Evolutionary conservation across 1,284 basidiomycete genomes (phyloP).

Genomic region (Pseudozyma thailandica): DNA sequence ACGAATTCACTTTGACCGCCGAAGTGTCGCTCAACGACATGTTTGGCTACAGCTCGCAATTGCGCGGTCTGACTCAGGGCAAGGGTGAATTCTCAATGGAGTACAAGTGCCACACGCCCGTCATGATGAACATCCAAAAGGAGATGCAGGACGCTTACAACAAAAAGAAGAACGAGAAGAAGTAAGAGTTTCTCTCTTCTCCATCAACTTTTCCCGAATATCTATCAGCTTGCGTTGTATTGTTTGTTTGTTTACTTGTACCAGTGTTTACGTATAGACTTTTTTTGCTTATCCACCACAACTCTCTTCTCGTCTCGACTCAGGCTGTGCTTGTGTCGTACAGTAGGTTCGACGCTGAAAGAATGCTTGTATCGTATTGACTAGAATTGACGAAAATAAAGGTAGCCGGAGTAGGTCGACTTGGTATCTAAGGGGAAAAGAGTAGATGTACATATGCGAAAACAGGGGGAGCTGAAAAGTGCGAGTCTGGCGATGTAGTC

Average conservation of each 20-base stretch:
- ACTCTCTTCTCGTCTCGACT: slow-evolving; percentile 4
- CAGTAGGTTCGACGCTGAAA: background rate
- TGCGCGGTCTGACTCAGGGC: slow-evolving; percentile 88
- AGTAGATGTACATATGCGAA: too few species aligned
- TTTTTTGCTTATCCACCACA: slow-evolving; percentile 14
- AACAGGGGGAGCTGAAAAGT: too few species aligned
- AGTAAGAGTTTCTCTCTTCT: slow-evolving; percentile 12
- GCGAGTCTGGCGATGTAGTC: too few species aligned
- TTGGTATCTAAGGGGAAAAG: too few species aligned
- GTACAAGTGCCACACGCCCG: slow-evolving; percentile 82
- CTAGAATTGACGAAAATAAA: too few species aligned
- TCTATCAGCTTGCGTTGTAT: background rate
- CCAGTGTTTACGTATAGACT: slow-evolving; percentile 18
- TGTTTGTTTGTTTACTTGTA: slow-evolving; percentile 12
- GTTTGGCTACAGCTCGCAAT: slow-evolving; percentile 79
- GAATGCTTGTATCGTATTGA: too few species aligned
- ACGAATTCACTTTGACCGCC: slow-evolving; percentile 91
- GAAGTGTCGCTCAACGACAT: slow-evolving; percentile 98
- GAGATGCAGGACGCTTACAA: slow-evolving; percentile 75
- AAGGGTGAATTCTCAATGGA: slow-evolving; percentile 79
- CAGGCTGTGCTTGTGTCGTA: slow-evolving; percentile 2
- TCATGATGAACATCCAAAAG: slow-evolving; percentile 86
- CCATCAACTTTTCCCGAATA: background rate
- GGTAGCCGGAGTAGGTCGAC: too few species aligned
- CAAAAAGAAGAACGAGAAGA: slow-evolving; percentile 57